Evolutionary conservation across 495 filamentous ascomycete genomes (phyloP), one percentile per base, ranked within the genome.

Genomic region (Melanomma pulvis-pyrius): DNA sequence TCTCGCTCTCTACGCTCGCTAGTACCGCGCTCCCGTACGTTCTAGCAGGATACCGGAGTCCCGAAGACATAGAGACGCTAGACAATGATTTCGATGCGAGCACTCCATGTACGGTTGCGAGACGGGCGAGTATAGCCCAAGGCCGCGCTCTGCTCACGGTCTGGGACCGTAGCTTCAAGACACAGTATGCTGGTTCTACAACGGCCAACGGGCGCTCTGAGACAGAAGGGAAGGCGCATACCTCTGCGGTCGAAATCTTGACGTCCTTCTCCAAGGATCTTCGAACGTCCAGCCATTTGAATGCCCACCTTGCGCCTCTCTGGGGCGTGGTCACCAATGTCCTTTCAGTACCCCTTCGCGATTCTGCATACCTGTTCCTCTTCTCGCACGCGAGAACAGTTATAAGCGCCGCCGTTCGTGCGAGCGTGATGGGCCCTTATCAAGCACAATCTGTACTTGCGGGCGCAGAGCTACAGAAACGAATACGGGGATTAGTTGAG

Each of bases 401-500:
- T 26, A 79, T 96, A 11, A 93, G 90, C 61, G 94, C 94, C 1
- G 96, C 89, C 1, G 93, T 99, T 61, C 81, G 94, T 13, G 90
- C 94, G 26, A 87, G 90, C 24, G 86, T 96, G 36, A 87, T 97
- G 79, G 94, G 94, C 0, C 93, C 96, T 21, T 99, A 97, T 75
- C 90, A 96, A 75, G 90, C 91, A 54, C 92, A 99, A 77, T 87
- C 81, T 73, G 77, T 96, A 49, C 80, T 99, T 30, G 93, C 91
- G 1, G 85, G 88, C 64, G 76, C 72, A 39, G 80, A 77, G 69
- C 77, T 93, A 65, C 86, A 88, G 75, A 78, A 74, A 44, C 76
- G 84, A 66, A 86, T 97, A 34, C 74, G 79, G 67, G 78, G 76
- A n/a, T 81, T 84, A 48, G 79, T 96, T 53, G 79, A 82, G 60